phyloP scores from a whole-genome alignment of 2,329 filamentous ascomycete genomes.

The Diaporthe capsici region DNA sequence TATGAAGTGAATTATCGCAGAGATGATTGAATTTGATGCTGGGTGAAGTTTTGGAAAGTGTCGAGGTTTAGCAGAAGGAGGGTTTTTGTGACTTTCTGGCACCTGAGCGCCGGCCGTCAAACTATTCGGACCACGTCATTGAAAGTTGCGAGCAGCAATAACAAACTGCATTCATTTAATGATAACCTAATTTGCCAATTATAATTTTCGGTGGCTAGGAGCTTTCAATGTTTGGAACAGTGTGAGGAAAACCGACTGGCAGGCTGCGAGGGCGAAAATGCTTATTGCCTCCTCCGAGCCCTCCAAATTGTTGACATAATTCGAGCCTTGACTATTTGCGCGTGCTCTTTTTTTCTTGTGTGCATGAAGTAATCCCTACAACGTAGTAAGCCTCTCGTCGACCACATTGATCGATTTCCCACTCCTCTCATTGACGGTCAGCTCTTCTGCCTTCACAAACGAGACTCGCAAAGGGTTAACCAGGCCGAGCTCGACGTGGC shows the following conservation, averaged over 20 bases:
- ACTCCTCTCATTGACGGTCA: constrained; percentile 17
- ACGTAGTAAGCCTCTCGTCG: constrained; percentile 1
- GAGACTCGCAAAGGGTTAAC: neutral
- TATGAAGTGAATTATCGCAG: neutral
- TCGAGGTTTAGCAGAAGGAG: neutral
- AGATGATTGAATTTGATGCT: neutral
- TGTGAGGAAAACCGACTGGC: neutral
- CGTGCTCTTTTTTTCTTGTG: neutral
- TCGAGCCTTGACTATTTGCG: too few relatives aligned
- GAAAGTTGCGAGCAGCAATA: too few relatives aligned
- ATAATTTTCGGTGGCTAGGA: neutral
- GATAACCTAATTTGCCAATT: neutral
- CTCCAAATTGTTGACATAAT: neutral
- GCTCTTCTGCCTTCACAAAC: neutral
- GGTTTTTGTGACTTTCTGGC: too few relatives aligned
- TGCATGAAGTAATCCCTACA: neutral
- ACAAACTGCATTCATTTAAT: neutral
- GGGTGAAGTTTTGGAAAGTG: neutral
- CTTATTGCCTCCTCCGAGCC: neutral
- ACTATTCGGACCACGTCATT: neutral
- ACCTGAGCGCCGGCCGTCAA: neutral
- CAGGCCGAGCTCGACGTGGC: constrained; percentile 1
- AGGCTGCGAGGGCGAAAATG: neutral
- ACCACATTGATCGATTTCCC: constrained; percentile 17
- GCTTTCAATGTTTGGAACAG: neutral